Percentiles rank a stretch among this genome's conserved stretches.
Evolutionary conservation across 2,329 filamentous ascomycete genomes (phyloP).

Genomic region (Mycogone perniciosa): DNA sequence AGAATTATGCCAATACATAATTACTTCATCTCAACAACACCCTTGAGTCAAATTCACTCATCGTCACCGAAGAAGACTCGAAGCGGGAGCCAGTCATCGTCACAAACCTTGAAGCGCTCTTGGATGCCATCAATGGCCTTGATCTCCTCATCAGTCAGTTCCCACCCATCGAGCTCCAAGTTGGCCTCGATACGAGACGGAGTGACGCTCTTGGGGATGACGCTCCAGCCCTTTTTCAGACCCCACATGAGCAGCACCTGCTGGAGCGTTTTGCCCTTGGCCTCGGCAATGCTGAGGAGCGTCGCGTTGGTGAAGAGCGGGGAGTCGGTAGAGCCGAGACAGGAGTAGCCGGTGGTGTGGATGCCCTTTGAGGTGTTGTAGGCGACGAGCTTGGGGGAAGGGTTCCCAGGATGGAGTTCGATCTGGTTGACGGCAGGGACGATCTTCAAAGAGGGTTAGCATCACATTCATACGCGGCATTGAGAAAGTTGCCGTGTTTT

Average conservation of each 20-base stretch:
- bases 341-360: slow-evolving; percentile 68
- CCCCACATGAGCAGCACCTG: slow-evolving; percentile 79
- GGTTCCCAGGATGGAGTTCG: slow-evolving; percentile 75
- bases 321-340: slow-evolving; percentile 64
- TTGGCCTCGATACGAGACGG: slow-evolving; percentile 68
- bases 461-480: slow-evolving; percentile 39
- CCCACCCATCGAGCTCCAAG: slow-evolving; percentile 63
- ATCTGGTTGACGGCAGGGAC: slow-evolving; percentile 72
- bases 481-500: slow-evolving; percentile 55
- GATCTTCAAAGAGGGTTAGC: slow-evolving; percentile 28
- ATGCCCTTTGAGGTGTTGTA: slow-evolving; percentile 70
- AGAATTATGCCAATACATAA: neutral
- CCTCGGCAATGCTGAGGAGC: slow-evolving; percentile 55
- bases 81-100: slow-evolving; percentile 65
- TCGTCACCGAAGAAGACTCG: slow-evolving; percentile 82
- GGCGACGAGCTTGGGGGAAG: slow-evolving; percentile 69
- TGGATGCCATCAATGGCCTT: slow-evolving; percentile 59
- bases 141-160: slow-evolving; percentile 66
- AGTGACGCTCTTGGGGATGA: slow-evolving; percentile 80
- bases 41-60: slow-evolving; percentile 44
- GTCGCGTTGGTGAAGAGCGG: slow-evolving; percentile 61
- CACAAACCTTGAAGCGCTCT: slow-evolving; percentile 78
- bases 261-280: slow-evolving; percentile 40
- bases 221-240: slow-evolving; percentile 70
- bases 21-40: no score